Evolutionary conservation across 495 filamentous ascomycete species (phyloP).

Genomic region (Hyaloscypha hepaticicola): DNA sequence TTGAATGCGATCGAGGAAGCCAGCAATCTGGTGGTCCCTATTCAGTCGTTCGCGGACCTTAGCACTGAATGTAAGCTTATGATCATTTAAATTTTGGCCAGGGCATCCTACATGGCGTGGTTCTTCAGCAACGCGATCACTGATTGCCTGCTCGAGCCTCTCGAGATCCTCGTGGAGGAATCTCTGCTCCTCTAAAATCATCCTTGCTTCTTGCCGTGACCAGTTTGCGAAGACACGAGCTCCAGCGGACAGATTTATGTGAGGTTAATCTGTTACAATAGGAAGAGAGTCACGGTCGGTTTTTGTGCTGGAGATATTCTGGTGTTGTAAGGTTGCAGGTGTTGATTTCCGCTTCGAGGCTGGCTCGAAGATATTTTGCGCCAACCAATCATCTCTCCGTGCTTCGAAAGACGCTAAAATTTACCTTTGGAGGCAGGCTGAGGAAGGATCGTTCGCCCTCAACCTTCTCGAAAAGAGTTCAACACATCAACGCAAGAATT

Average conservation of each 20-base stretch:
- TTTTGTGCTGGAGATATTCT: not conserved
- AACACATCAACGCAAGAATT: not conserved
- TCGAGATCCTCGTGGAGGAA: constrained; percentile 95
- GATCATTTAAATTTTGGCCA: not conserved
- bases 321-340: constrained; percentile 5
- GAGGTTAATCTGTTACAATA: not conserved
- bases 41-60: constrained; percentile 82
- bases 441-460: not conserved
- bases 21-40: constrained; percentile 87
- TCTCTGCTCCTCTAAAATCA: constrained; percentile 90
- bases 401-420: constrained; percentile 12
- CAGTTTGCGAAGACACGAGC: not conserved
- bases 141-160: constrained; percentile 88
- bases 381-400: constrained; percentile 16
- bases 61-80: constrained; percentile 27
- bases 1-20: constrained; percentile 82
- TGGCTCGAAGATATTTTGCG: constrained; percentile 13
- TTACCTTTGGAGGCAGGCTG: constrained; percentile 5
- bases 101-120: constrained; percentile 72
- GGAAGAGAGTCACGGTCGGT: not conserved
- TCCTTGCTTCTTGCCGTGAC: constrained; percentile 37
- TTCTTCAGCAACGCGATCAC: constrained; percentile 83
- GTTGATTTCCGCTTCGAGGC: not conserved
- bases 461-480: not conserved
- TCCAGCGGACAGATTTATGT: not conserved